phyloP scores from a whole-genome alignment of 2,329 filamentous ascomycete genomes.

The Pseudopyricularia cyperi region DNA sequence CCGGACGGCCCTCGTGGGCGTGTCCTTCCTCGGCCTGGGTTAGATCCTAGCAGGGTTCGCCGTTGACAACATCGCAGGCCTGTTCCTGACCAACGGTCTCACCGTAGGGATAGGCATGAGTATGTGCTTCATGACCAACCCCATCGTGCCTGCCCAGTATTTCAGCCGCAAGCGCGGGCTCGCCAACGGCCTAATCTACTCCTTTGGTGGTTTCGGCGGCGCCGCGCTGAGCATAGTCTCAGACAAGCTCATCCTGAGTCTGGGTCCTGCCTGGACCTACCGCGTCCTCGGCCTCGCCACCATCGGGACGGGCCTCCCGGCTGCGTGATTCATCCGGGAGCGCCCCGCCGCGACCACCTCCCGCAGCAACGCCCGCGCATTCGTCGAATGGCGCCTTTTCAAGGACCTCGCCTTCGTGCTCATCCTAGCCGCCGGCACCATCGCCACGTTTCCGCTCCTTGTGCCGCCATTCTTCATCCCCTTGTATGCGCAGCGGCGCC shows the following conservation, averaged over 20 bases:
- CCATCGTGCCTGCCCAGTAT: slow-evolving; percentile 30
- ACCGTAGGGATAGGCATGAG: slow-evolving; percentile 14
- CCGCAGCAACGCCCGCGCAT: no score
- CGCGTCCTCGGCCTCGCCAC: slow-evolving; percentile 38
- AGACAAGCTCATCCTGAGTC: slow-evolving; percentile 22
- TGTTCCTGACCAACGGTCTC: slow-evolving; percentile 33
- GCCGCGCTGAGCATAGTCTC: slow-evolving; percentile 28
- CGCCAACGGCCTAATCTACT: slow-evolving; percentile 31
- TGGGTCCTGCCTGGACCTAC: slow-evolving; percentile 38
- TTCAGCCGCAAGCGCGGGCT: slow-evolving; percentile 30
- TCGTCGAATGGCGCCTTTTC: slow-evolving; percentile 30
- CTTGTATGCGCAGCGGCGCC: slow-evolving; percentile 33
- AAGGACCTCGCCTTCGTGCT: slow-evolving; percentile 34
- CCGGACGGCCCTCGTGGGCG: slow-evolving; percentile 30
- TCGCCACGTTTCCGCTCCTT: slow-evolving; percentile 46
- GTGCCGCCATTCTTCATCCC: slow-evolving; percentile 51
- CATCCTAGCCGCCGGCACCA: slow-evolving; percentile 38
- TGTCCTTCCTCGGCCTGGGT: slow-evolving; percentile 34
- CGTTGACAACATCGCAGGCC: slow-evolving; percentile 26
- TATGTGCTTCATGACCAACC: slow-evolving; percentile 27
- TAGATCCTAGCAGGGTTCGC: slow-evolving; percentile 33
- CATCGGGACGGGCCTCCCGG: slow-evolving; percentile 39
- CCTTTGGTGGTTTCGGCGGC: slow-evolving; percentile 34
- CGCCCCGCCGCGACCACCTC: slow-evolving; percentile 13
- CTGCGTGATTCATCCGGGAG: slow-evolving; percentile 39